Evolutionary conservation across 2,329 filamentous ascomycete genomes (phyloP).

Genomic region (Keithomyces neogunnii): DNA sequence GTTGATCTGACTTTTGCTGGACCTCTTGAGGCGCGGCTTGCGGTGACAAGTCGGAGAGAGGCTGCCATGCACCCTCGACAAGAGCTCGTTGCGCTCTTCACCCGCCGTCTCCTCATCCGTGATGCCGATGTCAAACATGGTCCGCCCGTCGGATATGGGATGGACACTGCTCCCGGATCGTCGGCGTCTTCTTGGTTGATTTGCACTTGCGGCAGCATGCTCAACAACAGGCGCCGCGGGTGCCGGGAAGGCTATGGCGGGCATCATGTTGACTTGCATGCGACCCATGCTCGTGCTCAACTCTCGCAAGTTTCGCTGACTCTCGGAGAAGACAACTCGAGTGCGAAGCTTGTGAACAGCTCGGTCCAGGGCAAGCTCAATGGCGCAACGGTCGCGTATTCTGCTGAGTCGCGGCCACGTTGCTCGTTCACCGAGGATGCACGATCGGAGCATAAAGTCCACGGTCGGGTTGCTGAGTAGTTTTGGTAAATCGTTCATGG

Average conservation of each 20-base stretch:
- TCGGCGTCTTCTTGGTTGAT: slow-evolving; percentile 32
- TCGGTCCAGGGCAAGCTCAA: slow-evolving; percentile 75
- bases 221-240: neutral
- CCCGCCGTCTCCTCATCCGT: slow-evolving; percentile 37
- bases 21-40: slow-evolving; percentile 33
- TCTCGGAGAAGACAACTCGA: slow-evolving; percentile 60
- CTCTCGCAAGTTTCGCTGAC: slow-evolving; percentile 50
- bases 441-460: slow-evolving; percentile 78
- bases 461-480: slow-evolving; percentile 77
- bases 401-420: slow-evolving; percentile 87
- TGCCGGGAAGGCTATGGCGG: neutral
- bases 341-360: slow-evolving; percentile 63
- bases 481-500: slow-evolving; percentile 62
- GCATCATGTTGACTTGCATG: slow-evolving; percentile 13
- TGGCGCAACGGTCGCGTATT: slow-evolving; percentile 78
- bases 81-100: slow-evolving; percentile 35
- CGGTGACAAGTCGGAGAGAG: slow-evolving; percentile 20
- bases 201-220: slow-evolving; percentile 9
- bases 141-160: slow-evolving; percentile 25
- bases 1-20: slow-evolving; percentile 30
- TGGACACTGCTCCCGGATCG: slow-evolving; percentile 43
- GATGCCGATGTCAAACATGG: slow-evolving; percentile 28
- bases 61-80: slow-evolving; percentile 18
- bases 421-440: slow-evolving; percentile 70
- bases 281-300: slow-evolving; percentile 25